phyloP scores from a whole-genome alignment of 2,329 filamentous ascomycete species.

The Sarocladiaceae sp. region DNA sequence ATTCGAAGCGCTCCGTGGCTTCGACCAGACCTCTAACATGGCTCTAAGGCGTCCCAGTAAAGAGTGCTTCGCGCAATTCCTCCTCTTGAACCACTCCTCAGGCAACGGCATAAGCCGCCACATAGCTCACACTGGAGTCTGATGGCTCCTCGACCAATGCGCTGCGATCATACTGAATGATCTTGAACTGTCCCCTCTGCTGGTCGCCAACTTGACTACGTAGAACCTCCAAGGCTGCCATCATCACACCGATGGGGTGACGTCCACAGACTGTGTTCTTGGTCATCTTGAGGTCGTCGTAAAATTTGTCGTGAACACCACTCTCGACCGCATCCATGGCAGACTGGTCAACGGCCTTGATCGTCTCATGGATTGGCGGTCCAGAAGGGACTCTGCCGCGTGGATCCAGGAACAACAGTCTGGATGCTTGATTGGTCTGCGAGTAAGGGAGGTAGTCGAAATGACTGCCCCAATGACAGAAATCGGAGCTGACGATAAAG shows the following conservation, averaged over 20 bases:
- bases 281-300: constrained; percentile 64
- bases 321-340: constrained; percentile 83
- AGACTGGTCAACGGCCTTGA: constrained; percentile 71
- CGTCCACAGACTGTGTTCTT: constrained; percentile 91
- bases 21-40: too few relatives aligned
- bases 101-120: constrained; percentile 80
- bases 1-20: too few relatives aligned
- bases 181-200: constrained; percentile 57
- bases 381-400: constrained; percentile 27
- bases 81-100: constrained; percentile 26
- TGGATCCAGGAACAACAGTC: constrained; percentile 19
- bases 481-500: constrained; percentile 91
- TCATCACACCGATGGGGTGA: constrained; percentile 88
- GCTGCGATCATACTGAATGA: constrained; percentile 86
- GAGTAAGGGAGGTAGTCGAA: constrained; percentile 79
- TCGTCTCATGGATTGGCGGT: constrained; percentile 75
- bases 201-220: constrained; percentile 18
- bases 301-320: constrained; percentile 67
- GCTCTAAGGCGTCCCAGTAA: not conserved
- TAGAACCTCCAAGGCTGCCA: constrained; percentile 78
- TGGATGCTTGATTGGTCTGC: constrained; percentile 24
- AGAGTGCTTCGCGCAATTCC: not conserved
- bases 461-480: constrained; percentile 88
- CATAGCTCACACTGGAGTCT: constrained; percentile 93
- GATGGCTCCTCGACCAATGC: constrained; percentile 55